Evolutionary conservation across 1,284 basidiomycete genomes (phyloP), one percentile per base, ranked within the genome.

Genomic region (Melampsora americana): DNA sequence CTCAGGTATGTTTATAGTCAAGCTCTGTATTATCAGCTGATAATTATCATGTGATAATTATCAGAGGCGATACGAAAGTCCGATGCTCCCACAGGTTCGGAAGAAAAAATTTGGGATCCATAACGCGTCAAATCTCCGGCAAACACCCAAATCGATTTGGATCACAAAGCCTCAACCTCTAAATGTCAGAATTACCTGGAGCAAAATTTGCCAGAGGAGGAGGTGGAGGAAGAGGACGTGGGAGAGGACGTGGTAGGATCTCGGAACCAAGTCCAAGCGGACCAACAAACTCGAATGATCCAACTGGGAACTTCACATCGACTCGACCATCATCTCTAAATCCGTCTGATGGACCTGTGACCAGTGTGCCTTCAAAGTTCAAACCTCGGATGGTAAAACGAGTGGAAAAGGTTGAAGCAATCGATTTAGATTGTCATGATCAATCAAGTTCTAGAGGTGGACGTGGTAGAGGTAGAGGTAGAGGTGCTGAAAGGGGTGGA

Each of bases 351-450:
- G 20, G 9, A 53, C 6, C 20, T 53, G 50, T 20, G 5, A 20
- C 50, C 5, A 53, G 0, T 5, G 50, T 32, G 6, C 30, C 61
- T 11, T 5, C 70, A 7, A 72, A 72, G 23, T 72, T 72, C 32
- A 72, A 72, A 48, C 70, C 70, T 26, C 35, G 61, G 48, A 72
- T 72, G 70, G 70, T 72, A 5, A 66, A 50, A 32, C 70, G 70
- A 48, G 70, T 72, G 14, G 61, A 20, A 11, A 66, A 72, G 30
- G 44, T 42, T 7, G 60, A 64, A 11, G n/a, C 18, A 9, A 28
- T 48, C 16, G 48, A 48, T 30, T 26, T 62, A 16, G 26, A 62
- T 62, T 11, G 16, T 28, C 60, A 23, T 9, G 30, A 26, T 28
- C 30, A 26, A 32, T 62, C 60, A 23, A 28, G 26, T 18, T 18